phyloP scores from a whole-genome alignment of 345 rosid genomes.

The Eucalyptus curtisii region DNA sequence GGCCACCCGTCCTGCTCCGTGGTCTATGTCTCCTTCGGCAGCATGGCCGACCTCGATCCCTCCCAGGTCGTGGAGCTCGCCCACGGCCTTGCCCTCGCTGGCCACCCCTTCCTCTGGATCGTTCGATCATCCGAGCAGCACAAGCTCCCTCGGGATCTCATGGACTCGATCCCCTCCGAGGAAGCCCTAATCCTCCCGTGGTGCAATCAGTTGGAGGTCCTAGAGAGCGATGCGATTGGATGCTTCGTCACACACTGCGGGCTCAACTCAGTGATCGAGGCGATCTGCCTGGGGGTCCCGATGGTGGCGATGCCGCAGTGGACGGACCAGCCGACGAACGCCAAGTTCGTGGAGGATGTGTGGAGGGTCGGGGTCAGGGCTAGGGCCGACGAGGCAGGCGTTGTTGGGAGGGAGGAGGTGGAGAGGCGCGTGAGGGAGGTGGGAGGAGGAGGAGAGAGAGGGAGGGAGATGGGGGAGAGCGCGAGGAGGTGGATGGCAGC shows the following conservation, averaged over 20 bases:
- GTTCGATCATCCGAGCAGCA: constrained; percentile 6
- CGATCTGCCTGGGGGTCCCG: constrained; percentile 34
- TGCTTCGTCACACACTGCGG: constrained; percentile 44
- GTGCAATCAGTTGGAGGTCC: constrained; percentile 14
- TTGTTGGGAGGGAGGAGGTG: not conserved
- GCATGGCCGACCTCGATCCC: not conserved
- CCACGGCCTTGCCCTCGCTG: not conserved
- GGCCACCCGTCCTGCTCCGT: constrained; percentile 5
- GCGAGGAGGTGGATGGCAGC: not conserved
- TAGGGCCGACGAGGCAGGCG: not conserved
- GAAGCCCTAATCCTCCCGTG: constrained; percentile 14
- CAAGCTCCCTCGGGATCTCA: constrained; percentile 10
- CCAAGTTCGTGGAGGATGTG: constrained; percentile 22
- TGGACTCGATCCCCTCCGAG: not conserved
- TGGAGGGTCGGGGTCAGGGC: constrained; percentile 24
- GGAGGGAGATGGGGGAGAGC: not conserved
- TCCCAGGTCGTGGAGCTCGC: constrained; percentile 15
- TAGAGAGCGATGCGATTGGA: constrained; percentile 4
- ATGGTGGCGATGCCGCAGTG: constrained; percentile 35
- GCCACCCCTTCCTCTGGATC: constrained; percentile 16
- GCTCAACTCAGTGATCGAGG: constrained; percentile 24
- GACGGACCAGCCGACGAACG: constrained; percentile 29
- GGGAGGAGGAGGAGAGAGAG: not conserved
- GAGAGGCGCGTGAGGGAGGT: not conserved
- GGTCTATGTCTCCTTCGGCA: constrained; percentile 24